A percentile compares a stretch with the other conserved stretches of the same genome.
Evolutionary conservation across 129 eudicot genomes (phyloP).

Genomic region (Lactuca sativa): DNA sequence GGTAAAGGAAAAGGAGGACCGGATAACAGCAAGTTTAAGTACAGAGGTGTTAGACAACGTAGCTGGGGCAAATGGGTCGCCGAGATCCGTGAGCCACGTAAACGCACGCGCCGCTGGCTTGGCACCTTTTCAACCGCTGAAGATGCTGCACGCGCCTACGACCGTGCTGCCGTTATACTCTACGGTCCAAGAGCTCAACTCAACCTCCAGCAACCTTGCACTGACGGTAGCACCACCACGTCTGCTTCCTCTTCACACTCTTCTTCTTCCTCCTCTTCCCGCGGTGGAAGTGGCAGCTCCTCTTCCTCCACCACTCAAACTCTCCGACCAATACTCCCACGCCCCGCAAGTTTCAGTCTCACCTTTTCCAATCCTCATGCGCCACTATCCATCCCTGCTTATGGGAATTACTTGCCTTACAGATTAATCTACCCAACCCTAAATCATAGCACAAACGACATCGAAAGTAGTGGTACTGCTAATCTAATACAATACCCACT

Average conservation of each 20-base stretch:
- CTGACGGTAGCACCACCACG: not conserved
- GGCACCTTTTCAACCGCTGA: conserved; percentile 34
- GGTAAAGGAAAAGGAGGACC: conserved; percentile 69
- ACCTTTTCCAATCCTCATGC: conserved; percentile 21
- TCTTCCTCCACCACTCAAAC: conserved; percentile 37
- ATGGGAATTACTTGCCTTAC: conserved; percentile 34
- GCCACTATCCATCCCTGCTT: not conserved
- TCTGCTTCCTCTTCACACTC: conserved; percentile 24
- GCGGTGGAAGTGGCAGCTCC: conserved; percentile 1
- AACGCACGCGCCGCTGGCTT: conserved; percentile 36
- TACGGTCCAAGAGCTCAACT: conserved; percentile 76
- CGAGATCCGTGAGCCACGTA: conserved; percentile 63
- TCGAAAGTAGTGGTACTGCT: not conserved
- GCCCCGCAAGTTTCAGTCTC: conserved; percentile 47
- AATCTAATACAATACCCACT: conserved; percentile 21
- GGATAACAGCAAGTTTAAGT: conserved; percentile 56
- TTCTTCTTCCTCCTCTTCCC: conserved; percentile 31
- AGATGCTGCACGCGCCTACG: conserved; percentile 41
- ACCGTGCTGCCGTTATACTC: conserved; percentile 66
- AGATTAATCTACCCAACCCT: conserved; percentile 43
- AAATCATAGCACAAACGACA: conserved; percentile 23
- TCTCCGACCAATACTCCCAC: conserved; percentile 66
- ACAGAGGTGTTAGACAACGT: conserved; percentile 71
- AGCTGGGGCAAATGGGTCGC: conserved; percentile 94
- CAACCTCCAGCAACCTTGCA: conserved; percentile 47